These are phyloP conservation scores for Lenwebbia sp. DNA, from an alignment of 345 rosid species.

Conservation along the genomic window DNA sequence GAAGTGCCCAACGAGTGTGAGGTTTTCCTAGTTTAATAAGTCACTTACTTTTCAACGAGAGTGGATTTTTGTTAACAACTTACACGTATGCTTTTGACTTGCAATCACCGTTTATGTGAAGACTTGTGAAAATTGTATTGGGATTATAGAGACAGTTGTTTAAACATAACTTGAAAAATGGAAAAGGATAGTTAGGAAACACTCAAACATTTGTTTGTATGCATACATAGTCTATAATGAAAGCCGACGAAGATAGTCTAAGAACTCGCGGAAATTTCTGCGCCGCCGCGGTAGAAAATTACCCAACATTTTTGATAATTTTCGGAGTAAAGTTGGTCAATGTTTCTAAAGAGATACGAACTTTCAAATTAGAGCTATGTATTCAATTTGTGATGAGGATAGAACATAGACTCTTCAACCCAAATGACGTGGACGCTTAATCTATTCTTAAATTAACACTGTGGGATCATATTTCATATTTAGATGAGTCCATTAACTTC, in stretches of 20 bases:
- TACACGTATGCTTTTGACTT: not conserved
- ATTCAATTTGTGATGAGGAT: not conserved
- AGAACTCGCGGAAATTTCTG: not conserved
- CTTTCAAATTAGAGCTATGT: not conserved
- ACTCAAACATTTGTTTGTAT: too few relatives aligned
- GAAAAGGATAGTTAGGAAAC: not conserved
- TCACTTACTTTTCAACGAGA: not conserved
- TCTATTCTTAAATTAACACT: too few relatives aligned
- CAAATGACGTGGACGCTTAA: not conserved
- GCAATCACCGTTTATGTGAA: not conserved
- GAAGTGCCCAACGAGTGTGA: not conserved
- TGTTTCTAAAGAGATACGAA: not conserved
- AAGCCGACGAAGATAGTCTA: not conserved
- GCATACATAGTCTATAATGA: not conserved
- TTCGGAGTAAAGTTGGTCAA: not conserved
- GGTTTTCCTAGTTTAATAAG: not conserved
- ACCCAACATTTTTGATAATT: not conserved
- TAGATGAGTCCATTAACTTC: too few relatives aligned
- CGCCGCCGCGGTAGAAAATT: not conserved
- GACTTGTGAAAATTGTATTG: not conserved
- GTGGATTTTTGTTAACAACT: not conserved
- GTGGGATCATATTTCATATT: too few relatives aligned
- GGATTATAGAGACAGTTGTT: not conserved
- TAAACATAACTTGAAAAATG: not conserved
- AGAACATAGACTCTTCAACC: not conserved